Evolutionary conservation across 2,329 filamentous ascomycete species (phyloP), one percentile per base, ranked within the genome.

Genomic region (Penicillium sumatraense): DNA sequence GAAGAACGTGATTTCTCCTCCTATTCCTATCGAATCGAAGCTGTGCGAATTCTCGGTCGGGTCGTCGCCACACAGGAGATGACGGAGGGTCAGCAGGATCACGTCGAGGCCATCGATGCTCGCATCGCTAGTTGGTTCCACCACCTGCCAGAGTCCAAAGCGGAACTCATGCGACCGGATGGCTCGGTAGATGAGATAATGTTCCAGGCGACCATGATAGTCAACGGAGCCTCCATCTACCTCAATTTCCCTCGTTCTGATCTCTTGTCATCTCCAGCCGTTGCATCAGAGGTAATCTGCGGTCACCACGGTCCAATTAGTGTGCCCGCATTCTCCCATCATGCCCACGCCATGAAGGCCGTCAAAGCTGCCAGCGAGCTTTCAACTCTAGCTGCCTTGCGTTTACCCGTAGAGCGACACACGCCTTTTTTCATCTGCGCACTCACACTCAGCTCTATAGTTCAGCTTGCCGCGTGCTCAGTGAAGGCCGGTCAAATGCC

Each of bases 171-270:
- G 50, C 83, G 86, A 56, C 83, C 84, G 58, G 85, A 88, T 63
- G 88, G 90, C 27, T 82, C 86, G 50, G 80, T 93, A 10, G 93
- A 97, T 70, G 91, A 96, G 74, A 89, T 96, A 83, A 87, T 96
- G 74, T 96, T 96, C 75, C 91, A 96, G 71, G 92, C 90, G 1
- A 88, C 90, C 59, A 93, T 96, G 85, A 90, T 96, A 65, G 80
- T 83, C 49, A 78, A 84, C 54, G 75, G 75, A 45, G 80, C 81
- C 9, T 76, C 87, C 1, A 90, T 95, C 64, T 85, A 92, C 61
- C 82, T 95, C 16, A 90, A 95, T 69, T 88, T 93, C 61, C 90
- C 90, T 8, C 85, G 89, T 53, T 93, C 89, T 3, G 89, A 91
- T 64, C 81, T 93, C 48, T 79, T 70, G 49, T 89, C 81, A 71